Percentiles rank a stretch among this genome's conserved stretches.
These are phyloP conservation scores for Fomitopsis schrenkii DNA, from an alignment of 1,284 basidiomycete species.

Conservation along the genomic window DNA sequence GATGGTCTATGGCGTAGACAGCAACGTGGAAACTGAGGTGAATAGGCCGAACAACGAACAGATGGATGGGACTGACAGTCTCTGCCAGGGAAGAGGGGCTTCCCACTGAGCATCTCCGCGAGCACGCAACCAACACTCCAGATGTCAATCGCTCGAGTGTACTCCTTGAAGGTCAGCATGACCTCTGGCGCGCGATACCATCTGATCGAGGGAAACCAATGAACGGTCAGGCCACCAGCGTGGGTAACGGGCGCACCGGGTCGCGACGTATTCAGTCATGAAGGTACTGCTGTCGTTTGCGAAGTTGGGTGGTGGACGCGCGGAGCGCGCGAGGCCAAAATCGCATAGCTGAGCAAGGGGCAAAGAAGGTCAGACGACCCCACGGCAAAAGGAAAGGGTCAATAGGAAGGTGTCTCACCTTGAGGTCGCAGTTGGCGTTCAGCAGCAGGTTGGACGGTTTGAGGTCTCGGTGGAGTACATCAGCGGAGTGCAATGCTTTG, in stretches of 20 bases:
- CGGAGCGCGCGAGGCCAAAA: conserved; percentile 87
- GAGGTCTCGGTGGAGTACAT: conserved; percentile 83
- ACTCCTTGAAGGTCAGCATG: conserved; percentile 94
- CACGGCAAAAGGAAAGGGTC: neutral
- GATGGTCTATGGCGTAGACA: conserved; percentile 60
- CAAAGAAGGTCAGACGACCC: neutral
- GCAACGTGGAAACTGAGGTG: conserved; percentile 23
- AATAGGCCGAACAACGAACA: conserved; percentile 18
- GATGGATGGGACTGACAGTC: conserved; percentile 48
- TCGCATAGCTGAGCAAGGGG: conserved; percentile 69
- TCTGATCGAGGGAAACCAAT: conserved; percentile 31
- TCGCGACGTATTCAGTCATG: conserved; percentile 95
- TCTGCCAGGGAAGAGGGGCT: conserved; percentile 87
- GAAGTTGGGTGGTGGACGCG: conserved; percentile 75
- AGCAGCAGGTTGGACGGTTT: conserved; percentile 90
- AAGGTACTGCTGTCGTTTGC: conserved; percentile 83
- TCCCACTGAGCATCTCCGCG: conserved; percentile 91
- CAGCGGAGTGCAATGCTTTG: conserved; percentile 88
- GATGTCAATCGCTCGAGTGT: conserved; percentile 89
- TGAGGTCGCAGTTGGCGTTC: conserved; percentile 93
- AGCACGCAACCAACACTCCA: conserved; percentile 94
- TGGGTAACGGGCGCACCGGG: conserved; percentile 41
- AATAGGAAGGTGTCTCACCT: conserved; percentile 43
- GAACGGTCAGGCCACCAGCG: neutral
- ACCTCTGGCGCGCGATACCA: conserved; percentile 96